Evolutionary conservation across 306 rosid species (phyloP).

Genomic region (Sicyos edulis): DNA sequence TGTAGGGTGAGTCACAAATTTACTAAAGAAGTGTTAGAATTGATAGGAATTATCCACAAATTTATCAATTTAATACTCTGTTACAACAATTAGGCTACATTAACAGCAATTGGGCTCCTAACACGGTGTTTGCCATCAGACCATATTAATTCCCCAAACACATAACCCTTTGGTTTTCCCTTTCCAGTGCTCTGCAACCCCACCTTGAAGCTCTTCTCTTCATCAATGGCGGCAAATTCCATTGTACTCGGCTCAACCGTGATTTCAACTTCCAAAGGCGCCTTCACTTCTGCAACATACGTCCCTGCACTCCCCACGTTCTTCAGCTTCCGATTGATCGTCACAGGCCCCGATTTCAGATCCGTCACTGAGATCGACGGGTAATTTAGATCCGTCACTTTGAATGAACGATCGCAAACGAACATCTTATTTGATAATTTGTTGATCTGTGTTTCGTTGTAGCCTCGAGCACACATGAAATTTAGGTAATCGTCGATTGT

Average conservation of each 20-base stretch:
- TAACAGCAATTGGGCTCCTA: neutral
- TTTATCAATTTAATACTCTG: too few species aligned
- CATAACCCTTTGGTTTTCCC: neutral
- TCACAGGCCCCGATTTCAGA: neutral
- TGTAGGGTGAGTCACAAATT: too few species aligned
- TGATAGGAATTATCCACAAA: too few species aligned
- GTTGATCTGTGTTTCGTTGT: constrained; percentile 24
- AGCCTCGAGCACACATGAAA: constrained; percentile 49
- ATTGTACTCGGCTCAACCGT: constrained; percentile 31
- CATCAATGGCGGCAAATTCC: constrained; percentile 34
- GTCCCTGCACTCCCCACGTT: constrained; percentile 47
- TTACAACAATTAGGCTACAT: neutral
- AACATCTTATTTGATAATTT: constrained; percentile 23
- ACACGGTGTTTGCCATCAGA: neutral
- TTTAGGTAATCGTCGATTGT: constrained; percentile 39
- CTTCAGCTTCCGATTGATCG: constrained; percentile 38
- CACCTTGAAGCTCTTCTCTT: constrained; percentile 38
- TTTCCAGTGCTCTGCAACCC: constrained; percentile 11
- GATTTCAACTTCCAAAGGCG: constrained; percentile 31
- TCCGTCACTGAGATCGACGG: constrained; percentile 42
- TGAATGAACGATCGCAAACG: constrained; percentile 35
- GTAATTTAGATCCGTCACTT: constrained; percentile 44
- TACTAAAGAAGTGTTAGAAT: too few species aligned
- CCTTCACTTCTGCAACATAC: constrained; percentile 29
- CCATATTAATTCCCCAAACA: neutral